Base-by-base conservation (phyloP, 257 asterid species). In the Prunella vulgaris region DNA sequence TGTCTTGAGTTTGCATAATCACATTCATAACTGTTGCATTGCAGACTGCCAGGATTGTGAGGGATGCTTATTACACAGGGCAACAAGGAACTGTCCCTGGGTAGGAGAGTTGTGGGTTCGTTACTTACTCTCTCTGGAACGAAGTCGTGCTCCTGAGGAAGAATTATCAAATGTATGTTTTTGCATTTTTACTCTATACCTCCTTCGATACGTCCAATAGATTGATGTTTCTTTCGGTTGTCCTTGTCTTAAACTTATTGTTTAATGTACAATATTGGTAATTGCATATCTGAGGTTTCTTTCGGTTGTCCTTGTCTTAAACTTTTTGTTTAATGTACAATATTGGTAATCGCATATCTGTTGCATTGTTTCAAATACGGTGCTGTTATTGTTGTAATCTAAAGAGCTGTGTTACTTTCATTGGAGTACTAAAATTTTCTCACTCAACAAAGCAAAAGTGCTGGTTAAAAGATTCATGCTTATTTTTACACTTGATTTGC, bases 81-180 rank as follows among this genome's bases (percentile, higher is more conserved):
- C 99, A 69, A 82, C 96, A 72, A 89, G 93, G 79, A 94, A 94
- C 86, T 94, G 97, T 78, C 95, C 96, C 54, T 91, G 97, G 97
- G 78, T 89, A 58, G 97, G 97, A 68, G 95, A 91, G 64, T 71
- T 91, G 63, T 94, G 99, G 99, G 92, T 84, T 81, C 85, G 84
- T 60, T 89, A 87, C 80, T 79, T 91, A 75, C 88, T 87, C 35
- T 79, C 84, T 66, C 84, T 94, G 69, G 97, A 94, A 76, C 97
- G 99, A 14, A 49, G 86, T 73, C 83, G 73, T 81, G 89, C 84
- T 81, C 83, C 97, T 49, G 96, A 87, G 79, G 92, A 85, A 53
- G 99, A 91, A 76, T 63, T 87, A 72, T 84, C 86, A 63, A 76
- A 69, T 60, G 99, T 94, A 86, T 37, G 93, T 68, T 54, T 71